Percentiles rank a stretch among this genome's conserved stretches.
phyloP scores from a whole-genome alignment of 768 basidiomycete genomes.

The Termitomyces sp. region DNA sequence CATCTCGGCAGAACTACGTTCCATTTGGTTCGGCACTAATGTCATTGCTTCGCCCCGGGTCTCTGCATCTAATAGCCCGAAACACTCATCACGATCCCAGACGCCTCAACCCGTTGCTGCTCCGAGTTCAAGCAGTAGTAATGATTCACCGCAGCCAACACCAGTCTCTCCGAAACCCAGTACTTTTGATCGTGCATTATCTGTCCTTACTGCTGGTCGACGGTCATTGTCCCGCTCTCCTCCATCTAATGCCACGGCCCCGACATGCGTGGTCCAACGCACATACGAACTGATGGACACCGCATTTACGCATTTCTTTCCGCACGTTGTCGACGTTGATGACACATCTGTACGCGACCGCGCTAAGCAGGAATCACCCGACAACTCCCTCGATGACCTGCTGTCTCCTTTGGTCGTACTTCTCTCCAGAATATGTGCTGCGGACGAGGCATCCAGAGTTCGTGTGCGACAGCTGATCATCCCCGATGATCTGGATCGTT shows the following conservation, averaged over 20 bases:
- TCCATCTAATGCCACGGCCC: slow-evolving; percentile 27
- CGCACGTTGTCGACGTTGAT: slow-evolving; percentile 58
- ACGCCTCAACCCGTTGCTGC: slow-evolving; percentile 22
- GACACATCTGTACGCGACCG: slow-evolving; percentile 52
- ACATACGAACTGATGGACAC: slow-evolving; percentile 65
- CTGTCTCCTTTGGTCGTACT: slow-evolving; percentile 75
- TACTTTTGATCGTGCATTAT: slow-evolving; percentile 53
- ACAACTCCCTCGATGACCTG: slow-evolving; percentile 67
- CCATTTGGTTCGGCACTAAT: slow-evolving; percentile 54
- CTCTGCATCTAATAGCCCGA: slow-evolving; percentile 28
- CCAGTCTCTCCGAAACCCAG: slow-evolving; percentile 29
- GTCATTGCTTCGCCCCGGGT: slow-evolving; percentile 25
- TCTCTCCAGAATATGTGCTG: slow-evolving; percentile 62
- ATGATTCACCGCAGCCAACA: slow-evolving; percentile 28
- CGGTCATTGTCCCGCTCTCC: slow-evolving; percentile 47
- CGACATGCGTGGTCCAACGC: slow-evolving; percentile 50
- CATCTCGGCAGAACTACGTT: slow-evolving; percentile 45
- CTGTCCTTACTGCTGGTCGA: slow-evolving; percentile 46
- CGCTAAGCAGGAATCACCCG: slow-evolving; percentile 40
- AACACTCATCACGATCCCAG: slow-evolving; percentile 26
- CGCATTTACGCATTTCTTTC: slow-evolving; percentile 57
- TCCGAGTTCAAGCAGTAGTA: slow-evolving; percentile 29
- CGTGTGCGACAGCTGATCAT: slow-evolving; percentile 65
- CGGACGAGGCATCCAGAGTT: slow-evolving; percentile 49
- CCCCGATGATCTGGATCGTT: slow-evolving; percentile 77